A percentile compares a stretch with the other conserved stretches of the same genome.
Conservation (phyloP, 345 rosid genomes). For the Murraya paniculata region DNA sequence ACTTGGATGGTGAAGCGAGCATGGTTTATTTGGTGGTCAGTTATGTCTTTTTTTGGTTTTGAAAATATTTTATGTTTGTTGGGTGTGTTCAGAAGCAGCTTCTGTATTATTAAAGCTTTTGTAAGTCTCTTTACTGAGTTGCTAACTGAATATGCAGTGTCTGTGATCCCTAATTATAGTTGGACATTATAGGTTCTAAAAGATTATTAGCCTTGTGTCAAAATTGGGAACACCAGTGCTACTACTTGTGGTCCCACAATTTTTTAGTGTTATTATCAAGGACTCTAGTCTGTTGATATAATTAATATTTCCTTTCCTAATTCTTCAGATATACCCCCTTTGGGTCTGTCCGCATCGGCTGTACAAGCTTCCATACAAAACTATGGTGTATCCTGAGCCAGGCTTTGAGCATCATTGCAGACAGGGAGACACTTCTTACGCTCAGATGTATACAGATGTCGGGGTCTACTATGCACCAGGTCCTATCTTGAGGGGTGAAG, state of each 20-base stretch:
- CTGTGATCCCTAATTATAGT: not conserved
- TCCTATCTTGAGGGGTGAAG: conserved; percentile 88
- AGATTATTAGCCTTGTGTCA: not conserved
- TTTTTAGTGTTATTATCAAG: not conserved
- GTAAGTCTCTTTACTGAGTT: not conserved
- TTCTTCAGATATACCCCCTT: conserved; percentile 73
- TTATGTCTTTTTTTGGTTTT: too few relatives aligned
- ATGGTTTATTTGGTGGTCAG: not conserved
- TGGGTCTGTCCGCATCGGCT: conserved; percentile 97
- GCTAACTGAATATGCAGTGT: not conserved
- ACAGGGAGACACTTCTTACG: conserved; percentile 87
- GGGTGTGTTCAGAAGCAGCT: not conserved
- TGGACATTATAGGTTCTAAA: not conserved
- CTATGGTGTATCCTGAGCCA: conserved; percentile 91
- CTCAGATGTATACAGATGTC: conserved; percentile 96
- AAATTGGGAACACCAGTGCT: not conserved
- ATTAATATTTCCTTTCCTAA: not conserved
- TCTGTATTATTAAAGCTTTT: not conserved
- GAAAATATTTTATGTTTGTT: not conserved
- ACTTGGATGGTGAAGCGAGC: not conserved
- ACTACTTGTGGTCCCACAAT: too few relatives aligned
- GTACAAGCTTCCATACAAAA: conserved; percentile 80
- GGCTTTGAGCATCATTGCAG: conserved; percentile 84
- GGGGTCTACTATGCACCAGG: conserved; percentile 98
- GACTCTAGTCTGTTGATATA: not conserved